A percentile compares a stretch with the other conserved stretches of the same genome.
These are phyloP conservation scores for Trichoderma pleuroti DNA, from an alignment of 2,329 filamentous ascomycete species.

Conservation along the genomic window DNA sequence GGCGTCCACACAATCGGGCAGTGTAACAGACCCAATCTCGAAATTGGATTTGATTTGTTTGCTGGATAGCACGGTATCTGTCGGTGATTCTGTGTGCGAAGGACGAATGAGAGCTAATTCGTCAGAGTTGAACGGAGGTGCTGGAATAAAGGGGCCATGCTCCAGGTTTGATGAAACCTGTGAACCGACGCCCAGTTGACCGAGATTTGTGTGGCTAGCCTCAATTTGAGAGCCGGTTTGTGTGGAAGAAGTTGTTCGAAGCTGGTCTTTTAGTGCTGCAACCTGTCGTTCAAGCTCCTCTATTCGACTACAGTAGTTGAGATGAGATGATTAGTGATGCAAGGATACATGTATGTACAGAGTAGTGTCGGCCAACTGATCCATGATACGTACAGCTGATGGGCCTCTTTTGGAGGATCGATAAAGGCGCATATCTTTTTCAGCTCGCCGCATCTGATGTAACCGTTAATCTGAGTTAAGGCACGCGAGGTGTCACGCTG, in stretches of 20 bases:
- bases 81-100: neutral
- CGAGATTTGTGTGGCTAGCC: neutral
- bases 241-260: neutral
- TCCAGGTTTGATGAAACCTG: neutral
- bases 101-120: neutral
- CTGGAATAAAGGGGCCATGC: neutral
- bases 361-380: neutral
- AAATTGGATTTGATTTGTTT: constrained; percentile 22
- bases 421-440: constrained; percentile 26
- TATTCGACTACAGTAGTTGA: constrained; percentile 21
- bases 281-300: constrained; percentile 22
- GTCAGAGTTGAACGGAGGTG: neutral
- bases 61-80: neutral
- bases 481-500: neutral
- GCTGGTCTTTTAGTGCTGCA: constrained; percentile 17
- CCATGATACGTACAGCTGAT: constrained; percentile 21
- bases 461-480: constrained; percentile 4
- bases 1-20: constrained; percentile 24
- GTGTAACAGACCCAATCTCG: constrained; percentile 5
- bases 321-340: neutral
- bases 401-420: constrained; percentile 25
- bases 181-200: neutral
- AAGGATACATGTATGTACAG: neutral
- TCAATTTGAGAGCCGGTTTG: neutral
- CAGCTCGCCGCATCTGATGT: constrained; percentile 24